Conservation (phyloP, 305 asterid genomes). For the Caryopteris hybrid region DNA sequence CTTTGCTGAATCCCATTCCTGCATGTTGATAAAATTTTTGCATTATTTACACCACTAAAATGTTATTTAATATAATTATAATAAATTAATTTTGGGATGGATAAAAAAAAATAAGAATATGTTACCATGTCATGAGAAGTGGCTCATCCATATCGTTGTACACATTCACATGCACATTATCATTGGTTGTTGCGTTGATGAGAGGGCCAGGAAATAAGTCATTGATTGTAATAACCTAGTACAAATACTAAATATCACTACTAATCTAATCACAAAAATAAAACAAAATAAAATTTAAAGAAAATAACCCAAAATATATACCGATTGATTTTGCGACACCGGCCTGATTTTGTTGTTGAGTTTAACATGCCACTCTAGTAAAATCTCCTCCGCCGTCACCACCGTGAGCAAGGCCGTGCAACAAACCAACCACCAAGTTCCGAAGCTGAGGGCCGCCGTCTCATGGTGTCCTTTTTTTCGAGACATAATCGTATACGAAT, state of each 20-base stretch:
- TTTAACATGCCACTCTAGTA: conserved; percentile 54
- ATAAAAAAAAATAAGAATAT: too few relatives aligned
- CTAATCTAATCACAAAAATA: neutral
- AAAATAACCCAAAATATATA: conserved; percentile 9
- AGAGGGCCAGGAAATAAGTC: conserved; percentile 77
- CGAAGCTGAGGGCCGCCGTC: conserved; percentile 30
- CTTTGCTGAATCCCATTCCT: conserved; percentile 87
- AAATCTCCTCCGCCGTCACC: conserved; percentile 35
- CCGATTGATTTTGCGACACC: conserved; percentile 40
- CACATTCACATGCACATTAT: conserved; percentile 48
- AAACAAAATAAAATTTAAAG: neutral
- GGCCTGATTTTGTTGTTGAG: conserved; percentile 35
- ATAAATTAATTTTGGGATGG: too few relatives aligned
- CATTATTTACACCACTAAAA: neutral
- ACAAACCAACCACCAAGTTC: conserved; percentile 24
- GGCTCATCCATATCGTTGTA: conserved; percentile 58
- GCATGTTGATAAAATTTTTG: neutral
- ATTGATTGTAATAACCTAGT: conserved; percentile 63
- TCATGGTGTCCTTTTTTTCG: conserved; percentile 6
- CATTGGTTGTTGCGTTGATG: conserved; percentile 55
- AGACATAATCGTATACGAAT: neutral
- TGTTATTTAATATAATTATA: too few relatives aligned
- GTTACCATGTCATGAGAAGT: conserved; percentile 67
- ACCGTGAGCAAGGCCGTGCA: conserved; percentile 19
- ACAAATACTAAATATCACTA: neutral